Base-by-base conservation (phyloP, 2,329 filamentous ascomycete genomes). In the Aspergillus latus region DNA sequence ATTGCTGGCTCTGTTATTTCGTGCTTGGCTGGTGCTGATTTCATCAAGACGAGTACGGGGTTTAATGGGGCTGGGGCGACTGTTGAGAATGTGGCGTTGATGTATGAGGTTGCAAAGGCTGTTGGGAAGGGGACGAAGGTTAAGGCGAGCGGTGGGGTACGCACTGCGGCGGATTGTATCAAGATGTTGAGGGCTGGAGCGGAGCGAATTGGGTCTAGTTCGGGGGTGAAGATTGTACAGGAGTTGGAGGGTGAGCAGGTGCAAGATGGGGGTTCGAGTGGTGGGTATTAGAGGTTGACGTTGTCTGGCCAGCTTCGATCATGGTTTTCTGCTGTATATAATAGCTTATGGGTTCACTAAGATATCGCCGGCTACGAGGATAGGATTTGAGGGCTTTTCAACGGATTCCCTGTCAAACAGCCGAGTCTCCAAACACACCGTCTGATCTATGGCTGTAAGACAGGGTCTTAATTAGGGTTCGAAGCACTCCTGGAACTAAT, bases 21-120 rank as follows among this genome's bases (percentile, higher is more conserved):
- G 2, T 78, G 76, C 13, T 73, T 78, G 34, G 82, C 83, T 2
- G 76, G 76, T 4, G 80, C 81, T 46, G 82, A 85, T 62, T 86
- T 78, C 59, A 79, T 86, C 59, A 86, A 86, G 72, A 86, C 84
- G 0, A 80, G 78, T 30, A 86, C 84, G 1, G 84, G 84, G 1
- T 85, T 84, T 68, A 77, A 79, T 49, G 83, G 83, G 0, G 72
- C 74, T 1, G 82, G 83, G 7, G 83, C 83, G 0, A 79, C 66
- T 36, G 71, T 78, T 13, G 76, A 81, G 50, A 72, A 83, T 62
- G 81, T 86, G 26, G 70, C 74, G 48, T 66, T 83, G 29, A 86
- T 86, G 83, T 74, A 76, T 10, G 74, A 75, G 8, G 76, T 76
- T 3, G 78, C 78, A 9, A 75, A 80, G 61, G 36, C 66, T 30